A percentile compares a stretch with the other conserved stretches of the same genome.
phyloP scores from a whole-genome alignment of 1,284 basidiomycete genomes.

The Fereydounia khargensis region DNA sequence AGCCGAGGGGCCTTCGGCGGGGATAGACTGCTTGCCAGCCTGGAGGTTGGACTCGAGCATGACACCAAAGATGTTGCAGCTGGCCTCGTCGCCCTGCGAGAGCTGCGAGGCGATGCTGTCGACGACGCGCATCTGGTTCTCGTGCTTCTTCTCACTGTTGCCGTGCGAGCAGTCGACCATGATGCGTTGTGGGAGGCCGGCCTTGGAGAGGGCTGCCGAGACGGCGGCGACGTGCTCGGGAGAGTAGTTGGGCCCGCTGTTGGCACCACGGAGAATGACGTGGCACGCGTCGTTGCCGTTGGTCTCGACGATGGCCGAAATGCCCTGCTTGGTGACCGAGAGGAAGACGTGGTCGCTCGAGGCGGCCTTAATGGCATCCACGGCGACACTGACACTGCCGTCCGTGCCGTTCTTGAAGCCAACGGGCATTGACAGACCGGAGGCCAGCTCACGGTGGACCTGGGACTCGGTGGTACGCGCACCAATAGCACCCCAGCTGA shows the following conservation, averaged over 20 bases:
- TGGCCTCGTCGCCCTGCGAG: conserved; percentile 14
- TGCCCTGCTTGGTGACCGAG: conserved; percentile 90
- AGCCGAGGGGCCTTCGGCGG: conserved; percentile 29
- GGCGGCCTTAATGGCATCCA: conserved; percentile 93
- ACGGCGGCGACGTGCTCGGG: conserved; percentile 36
- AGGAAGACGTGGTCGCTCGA: conserved; percentile 94
- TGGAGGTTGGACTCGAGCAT: conserved; percentile 96
- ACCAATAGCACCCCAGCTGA: conserved; percentile 96
- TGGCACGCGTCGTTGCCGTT: conserved; percentile 56
- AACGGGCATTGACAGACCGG: conserved; percentile 84
- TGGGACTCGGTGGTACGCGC: conserved; percentile 77
- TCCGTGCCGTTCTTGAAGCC: conserved; percentile 67
- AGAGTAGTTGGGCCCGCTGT: conserved; percentile 53
- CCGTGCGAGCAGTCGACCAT: conserved; percentile 80
- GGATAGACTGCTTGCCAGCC: conserved; percentile 59
- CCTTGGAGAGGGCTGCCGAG: conserved; percentile 32
- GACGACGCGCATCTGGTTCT: conserved; percentile 64
- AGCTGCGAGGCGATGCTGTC: conserved; percentile 61
- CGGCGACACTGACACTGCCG: conserved; percentile 62
- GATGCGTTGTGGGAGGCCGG: conserved; percentile 40
- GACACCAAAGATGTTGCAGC: conserved; percentile 78
- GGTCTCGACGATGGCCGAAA: conserved; percentile 56
- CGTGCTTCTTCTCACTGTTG: conserved; percentile 66
- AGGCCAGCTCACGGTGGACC: conserved; percentile 80
- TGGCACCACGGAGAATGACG: conserved; percentile 55